phyloP scores from a whole-genome alignment of 164 flowering plant species.

The Nelumbo lutea region DNA sequence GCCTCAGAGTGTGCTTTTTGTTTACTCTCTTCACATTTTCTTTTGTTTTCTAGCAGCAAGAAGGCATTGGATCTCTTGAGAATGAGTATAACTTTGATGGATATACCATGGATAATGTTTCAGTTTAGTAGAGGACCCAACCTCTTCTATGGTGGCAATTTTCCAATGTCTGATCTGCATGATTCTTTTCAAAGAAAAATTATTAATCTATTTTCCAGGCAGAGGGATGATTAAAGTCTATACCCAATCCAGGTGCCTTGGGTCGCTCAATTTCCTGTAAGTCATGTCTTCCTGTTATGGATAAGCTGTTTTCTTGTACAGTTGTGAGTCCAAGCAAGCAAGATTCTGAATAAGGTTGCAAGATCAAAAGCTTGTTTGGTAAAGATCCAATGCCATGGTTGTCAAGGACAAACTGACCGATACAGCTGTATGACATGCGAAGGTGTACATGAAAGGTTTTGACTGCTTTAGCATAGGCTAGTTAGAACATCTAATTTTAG shows the following conservation, averaged over 20 bases:
- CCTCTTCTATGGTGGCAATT: conserved; percentile 5
- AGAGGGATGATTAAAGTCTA: background rate
- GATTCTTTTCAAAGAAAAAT: conserved; percentile 11
- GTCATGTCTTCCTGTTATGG: background rate
- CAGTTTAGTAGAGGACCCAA: conserved; percentile 26
- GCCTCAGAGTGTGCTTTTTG: background rate
- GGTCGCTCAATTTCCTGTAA: background rate
- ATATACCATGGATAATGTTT: conserved; percentile 51
- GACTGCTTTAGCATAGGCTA: conserved; percentile 25
- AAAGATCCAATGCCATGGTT: background rate
- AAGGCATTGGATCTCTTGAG: conserved; percentile 42
- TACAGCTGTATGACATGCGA: conserved; percentile 29
- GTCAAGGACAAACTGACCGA: conserved; percentile 11
- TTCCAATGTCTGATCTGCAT: conserved; percentile 21
- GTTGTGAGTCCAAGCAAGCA: background rate
- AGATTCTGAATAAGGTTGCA: background rate
- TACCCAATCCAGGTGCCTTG: background rate
- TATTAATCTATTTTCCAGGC: background rate
- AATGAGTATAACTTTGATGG: conserved; percentile 64
- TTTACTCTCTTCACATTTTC: conserved; percentile 3
- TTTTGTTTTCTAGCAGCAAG: conserved; percentile 44
- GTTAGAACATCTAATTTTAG: conserved; percentile 19
- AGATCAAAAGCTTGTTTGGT: background rate
- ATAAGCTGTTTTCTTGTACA: background rate
- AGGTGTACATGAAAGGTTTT: conserved; percentile 36